Base-by-base conservation (phyloP, 352 stramenopile genomes). In the Phytophthora pseudosyringae region DNA sequence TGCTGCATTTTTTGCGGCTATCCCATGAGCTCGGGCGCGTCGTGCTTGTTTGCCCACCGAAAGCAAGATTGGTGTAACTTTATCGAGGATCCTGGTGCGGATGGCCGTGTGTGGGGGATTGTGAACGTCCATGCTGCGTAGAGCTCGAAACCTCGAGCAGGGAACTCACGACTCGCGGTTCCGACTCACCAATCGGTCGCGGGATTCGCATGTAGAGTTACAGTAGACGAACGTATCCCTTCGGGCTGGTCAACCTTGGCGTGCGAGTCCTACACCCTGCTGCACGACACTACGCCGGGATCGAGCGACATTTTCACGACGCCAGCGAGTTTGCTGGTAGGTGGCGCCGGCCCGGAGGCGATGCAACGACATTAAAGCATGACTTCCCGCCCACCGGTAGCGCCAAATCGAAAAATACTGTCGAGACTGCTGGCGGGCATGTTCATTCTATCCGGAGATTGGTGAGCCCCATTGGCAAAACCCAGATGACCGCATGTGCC, bases 341-440 rank as follows among this genome's bases (percentile, higher is more conserved):
- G n/a, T 44, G n/a, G 43, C 1, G 13, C 40, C 26, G 5, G 26
- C 12, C 10, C 15, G 9, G 32, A 39, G 3, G 44, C 44, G 41
- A 47, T 35, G 13, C 13, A 46, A 62, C 46, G 38, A 65, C 57
- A 18, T 51, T 35, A 16, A n/a, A 25, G 31, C 26, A 50, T 67
- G 49, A 55, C 7, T 47, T 32, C 40, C 40, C 32, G 41, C 49
- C 26, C 21, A 21, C 21, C 21, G 21, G 21, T 41, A 62, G 21
- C 60, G 60, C 36, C 60, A 64, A 63, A 63, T 68, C 60, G 60
- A 68, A 68, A 63, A 52, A 68, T 62, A 46, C 59, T 56, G 59
- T 40, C 29, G 45, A 54, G 31, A 54, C 35, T 41, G 16, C 26
- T 33, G 41, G 4, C 28, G 29, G 3, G 33, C 12, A 49, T n/a